Conservation (phyloP, 2,329 filamentous ascomycete species). For the Drechmeria coniospora region DNA sequence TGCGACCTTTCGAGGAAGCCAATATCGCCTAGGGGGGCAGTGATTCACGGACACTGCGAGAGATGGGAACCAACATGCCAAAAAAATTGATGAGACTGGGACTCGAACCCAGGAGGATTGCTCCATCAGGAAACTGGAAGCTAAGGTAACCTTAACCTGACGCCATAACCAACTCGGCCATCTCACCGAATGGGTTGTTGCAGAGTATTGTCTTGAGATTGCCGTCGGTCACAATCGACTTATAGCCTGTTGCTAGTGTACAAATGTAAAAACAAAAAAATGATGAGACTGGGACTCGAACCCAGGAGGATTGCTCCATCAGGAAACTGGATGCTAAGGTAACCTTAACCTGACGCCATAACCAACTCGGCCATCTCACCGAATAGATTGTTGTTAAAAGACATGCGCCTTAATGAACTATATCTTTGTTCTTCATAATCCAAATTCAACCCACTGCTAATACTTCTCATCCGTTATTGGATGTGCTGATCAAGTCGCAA, state of each 20-base stretch:
- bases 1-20: too few species aligned
- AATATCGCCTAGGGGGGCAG: too few species aligned
- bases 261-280: constrained; percentile 1
- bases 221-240: too few species aligned
- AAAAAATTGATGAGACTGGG: constrained; percentile 15
- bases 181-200: constrained; percentile 7
- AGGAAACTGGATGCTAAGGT: constrained; percentile 14
- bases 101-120: constrained; percentile 15
- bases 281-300: constrained; percentile 21
- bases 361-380: constrained; percentile 18
- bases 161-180: constrained; percentile 21
- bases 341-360: constrained; percentile 20
- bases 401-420: not conserved
- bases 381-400: not conserved
- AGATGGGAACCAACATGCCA: too few species aligned
- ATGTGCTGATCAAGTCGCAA: too few species aligned
- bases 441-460: too few species aligned
- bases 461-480: too few species aligned
- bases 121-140: constrained; percentile 11
- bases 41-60: too few species aligned
- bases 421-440: too few species aligned
- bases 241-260: too few species aligned
- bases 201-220: too few species aligned
- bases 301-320: constrained; percentile 9
- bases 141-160: constrained; percentile 18